Conservation (phyloP, 148 eudicot species). For the Polygonum maritimum region DNA sequence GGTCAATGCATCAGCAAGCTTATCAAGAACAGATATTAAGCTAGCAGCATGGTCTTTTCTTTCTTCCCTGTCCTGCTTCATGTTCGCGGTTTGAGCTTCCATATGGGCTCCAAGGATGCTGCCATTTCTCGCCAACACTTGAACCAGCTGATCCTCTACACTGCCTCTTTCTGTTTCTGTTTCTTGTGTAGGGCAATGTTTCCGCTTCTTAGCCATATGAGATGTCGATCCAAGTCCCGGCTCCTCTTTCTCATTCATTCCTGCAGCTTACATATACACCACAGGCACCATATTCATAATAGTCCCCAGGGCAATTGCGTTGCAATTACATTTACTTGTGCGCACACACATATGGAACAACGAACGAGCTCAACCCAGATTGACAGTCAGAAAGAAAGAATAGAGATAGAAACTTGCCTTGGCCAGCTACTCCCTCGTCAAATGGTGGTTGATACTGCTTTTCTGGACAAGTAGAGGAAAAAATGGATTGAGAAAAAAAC, state of each 20-base stretch:
- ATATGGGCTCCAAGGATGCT: constrained; percentile 49
- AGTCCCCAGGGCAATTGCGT: background rate
- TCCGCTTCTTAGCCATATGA: constrained; percentile 52
- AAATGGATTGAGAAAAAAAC: too few species aligned
- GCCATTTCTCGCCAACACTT: constrained; percentile 69
- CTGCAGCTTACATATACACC: constrained; percentile 18
- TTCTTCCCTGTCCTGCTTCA: constrained; percentile 62
- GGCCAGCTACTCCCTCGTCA: constrained; percentile 17
- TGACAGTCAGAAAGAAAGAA: background rate
- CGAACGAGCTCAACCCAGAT: background rate
- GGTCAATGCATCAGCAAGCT: constrained; percentile 81
- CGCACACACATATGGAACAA: background rate
- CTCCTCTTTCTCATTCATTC: constrained; percentile 30
- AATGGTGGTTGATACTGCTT: constrained; percentile 30
- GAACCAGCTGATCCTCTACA: constrained; percentile 28
- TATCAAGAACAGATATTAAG: constrained; percentile 63
- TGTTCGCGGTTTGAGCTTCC: constrained; percentile 62
- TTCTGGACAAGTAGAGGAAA: constrained; percentile 23
- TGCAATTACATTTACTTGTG: background rate
- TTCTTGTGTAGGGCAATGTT: constrained; percentile 21
- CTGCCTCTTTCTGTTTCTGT: background rate
- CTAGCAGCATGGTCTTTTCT: constrained; percentile 52
- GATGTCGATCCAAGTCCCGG: constrained; percentile 37
- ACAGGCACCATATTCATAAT: too few species aligned
- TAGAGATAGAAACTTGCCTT: constrained; percentile 23